Percentiles rank a stretch among this genome's conserved stretches.
These are phyloP conservation scores for Thyridium curvatum DNA, from an alignment of 2,329 filamentous ascomycete species.

Conservation along the genomic window DNA sequence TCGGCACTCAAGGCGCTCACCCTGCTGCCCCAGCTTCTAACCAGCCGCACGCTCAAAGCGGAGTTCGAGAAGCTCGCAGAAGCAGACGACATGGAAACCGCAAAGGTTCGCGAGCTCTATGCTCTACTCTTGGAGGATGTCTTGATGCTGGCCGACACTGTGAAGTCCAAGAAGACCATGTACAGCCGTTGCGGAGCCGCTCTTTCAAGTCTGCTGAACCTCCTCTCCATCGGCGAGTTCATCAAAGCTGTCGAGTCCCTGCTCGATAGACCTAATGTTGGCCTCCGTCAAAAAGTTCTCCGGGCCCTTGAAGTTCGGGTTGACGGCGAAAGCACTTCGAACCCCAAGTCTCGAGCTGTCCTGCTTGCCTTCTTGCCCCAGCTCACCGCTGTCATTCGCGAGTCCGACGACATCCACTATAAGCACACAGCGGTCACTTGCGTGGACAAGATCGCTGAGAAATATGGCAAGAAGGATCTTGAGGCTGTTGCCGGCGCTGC, in stretches of 20 bases:
- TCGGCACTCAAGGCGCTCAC: constrained; percentile 49
- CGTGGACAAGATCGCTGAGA: constrained; percentile 87
- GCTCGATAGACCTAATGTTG: constrained; percentile 67
- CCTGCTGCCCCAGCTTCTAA: constrained; percentile 51
- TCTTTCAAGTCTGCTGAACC: constrained; percentile 72
- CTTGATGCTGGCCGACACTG: constrained; percentile 57
- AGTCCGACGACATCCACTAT: constrained; percentile 65
- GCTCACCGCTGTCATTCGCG: constrained; percentile 68
- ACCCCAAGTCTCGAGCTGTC: constrained; percentile 60
- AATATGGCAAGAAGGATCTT: constrained; percentile 88
- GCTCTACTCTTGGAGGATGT: constrained; percentile 61
- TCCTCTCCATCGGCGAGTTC: constrained; percentile 83
- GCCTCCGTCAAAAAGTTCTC: constrained; percentile 72
- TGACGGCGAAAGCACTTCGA: constrained; percentile 62
- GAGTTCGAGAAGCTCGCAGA: constrained; percentile 53
- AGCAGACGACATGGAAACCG: constrained; percentile 58
- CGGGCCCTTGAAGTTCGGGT: constrained; percentile 76
- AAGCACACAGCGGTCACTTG: constrained; percentile 84
- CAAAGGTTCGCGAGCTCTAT: constrained; percentile 63
- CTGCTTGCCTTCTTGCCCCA: constrained; percentile 75
- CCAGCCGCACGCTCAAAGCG: constrained; percentile 48
- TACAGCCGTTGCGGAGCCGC: constrained; percentile 60
- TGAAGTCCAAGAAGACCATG: constrained; percentile 50
- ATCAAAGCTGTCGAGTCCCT: constrained; percentile 81
- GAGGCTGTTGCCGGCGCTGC: constrained; percentile 71